These are phyloP conservation scores for Fusarium annulatum DNA, from an alignment of 2,329 filamentous ascomycete species.

Conservation along the genomic window DNA sequence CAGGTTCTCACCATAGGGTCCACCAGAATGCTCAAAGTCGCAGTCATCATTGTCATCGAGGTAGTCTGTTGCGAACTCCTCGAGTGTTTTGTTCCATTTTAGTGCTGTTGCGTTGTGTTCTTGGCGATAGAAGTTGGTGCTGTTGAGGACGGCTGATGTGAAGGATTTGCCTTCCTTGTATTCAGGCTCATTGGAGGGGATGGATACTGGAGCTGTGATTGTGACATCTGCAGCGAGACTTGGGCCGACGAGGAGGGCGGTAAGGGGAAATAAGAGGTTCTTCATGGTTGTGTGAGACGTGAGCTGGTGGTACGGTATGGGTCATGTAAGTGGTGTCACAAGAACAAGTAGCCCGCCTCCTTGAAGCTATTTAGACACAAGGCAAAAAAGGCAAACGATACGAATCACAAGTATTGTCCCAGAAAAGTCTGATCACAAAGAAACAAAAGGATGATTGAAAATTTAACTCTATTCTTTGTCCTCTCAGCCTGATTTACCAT, in stretches of 20 bases:
- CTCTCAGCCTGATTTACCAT: constrained; percentile 25
- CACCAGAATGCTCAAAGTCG: constrained; percentile 66
- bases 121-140: constrained; percentile 73
- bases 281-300: constrained; percentile 29
- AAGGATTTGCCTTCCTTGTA: constrained; percentile 52
- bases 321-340: constrained; percentile 25
- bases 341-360: background rate
- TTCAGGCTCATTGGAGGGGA: constrained; percentile 52
- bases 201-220: constrained; percentile 48
- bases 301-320: constrained; percentile 1
- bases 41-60: constrained; percentile 54
- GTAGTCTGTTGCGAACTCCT: constrained; percentile 64
- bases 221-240: constrained; percentile 45
- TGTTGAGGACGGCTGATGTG: constrained; percentile 68
- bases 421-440: background rate
- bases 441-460: background rate
- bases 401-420: background rate
- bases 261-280: constrained; percentile 10
- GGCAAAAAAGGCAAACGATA: background rate
- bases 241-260: constrained; percentile 19
- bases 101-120: constrained; percentile 70
- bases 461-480: constrained; percentile 23
- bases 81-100: constrained; percentile 73
- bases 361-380: constrained; percentile 6
- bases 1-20: constrained; percentile 79